Evolutionary conservation across 2,329 filamentous ascomycete species (phyloP).

Genomic region (Paraconiothyrium sp.): DNA sequence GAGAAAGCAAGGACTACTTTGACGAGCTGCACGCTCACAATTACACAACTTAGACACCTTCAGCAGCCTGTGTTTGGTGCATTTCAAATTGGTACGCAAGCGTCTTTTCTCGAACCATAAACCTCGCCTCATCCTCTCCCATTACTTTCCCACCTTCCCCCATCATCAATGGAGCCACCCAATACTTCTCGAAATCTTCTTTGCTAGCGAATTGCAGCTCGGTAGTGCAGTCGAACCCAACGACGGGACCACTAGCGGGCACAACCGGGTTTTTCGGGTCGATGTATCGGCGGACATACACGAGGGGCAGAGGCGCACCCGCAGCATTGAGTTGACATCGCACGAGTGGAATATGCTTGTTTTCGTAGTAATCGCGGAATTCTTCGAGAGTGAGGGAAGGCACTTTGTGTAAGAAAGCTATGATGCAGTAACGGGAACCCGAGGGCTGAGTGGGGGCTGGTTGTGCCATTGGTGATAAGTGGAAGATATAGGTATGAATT

Average conservation of each 20-base stretch:
- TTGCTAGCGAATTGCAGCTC: constrained; percentile 5
- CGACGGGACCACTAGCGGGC: neutral
- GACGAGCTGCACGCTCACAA: no score
- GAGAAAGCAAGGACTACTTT: no score
- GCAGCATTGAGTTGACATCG: neutral
- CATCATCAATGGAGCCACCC: constrained; percentile 1
- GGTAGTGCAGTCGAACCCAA: constrained; percentile 7
- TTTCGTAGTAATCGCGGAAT: constrained; percentile 8
- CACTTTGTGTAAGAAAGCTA: neutral
- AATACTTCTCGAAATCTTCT: constrained; percentile 5
- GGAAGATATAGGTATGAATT: neutral
- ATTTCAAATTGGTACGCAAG: constrained; percentile 7
- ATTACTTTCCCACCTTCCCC: neutral
- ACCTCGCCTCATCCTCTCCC: neutral
- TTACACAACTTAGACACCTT: no score
- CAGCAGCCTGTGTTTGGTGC: neutral
- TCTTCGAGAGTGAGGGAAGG: neutral
- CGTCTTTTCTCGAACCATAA: constrained; percentile 4
- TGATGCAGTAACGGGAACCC: neutral
- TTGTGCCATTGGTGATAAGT: neutral
- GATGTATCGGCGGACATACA: neutral
- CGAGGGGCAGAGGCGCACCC: neutral
- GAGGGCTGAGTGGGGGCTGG: neutral
- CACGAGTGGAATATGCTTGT: constrained; percentile 3
- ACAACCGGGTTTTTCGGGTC: constrained; percentile 1